Evolutionary conservation across 2,329 filamentous ascomycete species (phyloP).

Genomic region (Botryotinia globosa): DNA sequence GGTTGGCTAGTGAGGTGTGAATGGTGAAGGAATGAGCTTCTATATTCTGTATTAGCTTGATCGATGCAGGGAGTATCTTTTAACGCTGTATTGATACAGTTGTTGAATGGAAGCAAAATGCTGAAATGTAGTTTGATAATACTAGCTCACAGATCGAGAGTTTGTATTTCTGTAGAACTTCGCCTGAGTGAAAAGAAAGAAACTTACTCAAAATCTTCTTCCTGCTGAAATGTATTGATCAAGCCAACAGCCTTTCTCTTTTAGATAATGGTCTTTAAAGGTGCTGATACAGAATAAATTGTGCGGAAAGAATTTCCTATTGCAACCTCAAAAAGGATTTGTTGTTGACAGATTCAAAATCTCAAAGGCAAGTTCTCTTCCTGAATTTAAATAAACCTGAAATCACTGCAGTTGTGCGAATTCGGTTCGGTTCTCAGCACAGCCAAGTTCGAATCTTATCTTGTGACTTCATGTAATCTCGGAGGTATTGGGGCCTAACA

Average conservation of each 20-base stretch:
- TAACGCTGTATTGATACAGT: too few species aligned
- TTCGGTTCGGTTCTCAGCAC: not conserved
- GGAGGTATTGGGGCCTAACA: not conserved
- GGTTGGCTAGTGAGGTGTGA: rapidly evolving
- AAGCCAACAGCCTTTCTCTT: not conserved
- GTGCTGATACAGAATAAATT: too few species aligned
- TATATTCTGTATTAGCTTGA: not conserved
- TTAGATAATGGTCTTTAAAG: too few species aligned
- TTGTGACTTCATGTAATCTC: not conserved
- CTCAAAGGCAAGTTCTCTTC: not conserved
- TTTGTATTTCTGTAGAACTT: not conserved
- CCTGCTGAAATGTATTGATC: rapidly evolving
- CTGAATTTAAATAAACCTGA: not conserved
- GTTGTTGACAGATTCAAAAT: not conserved
- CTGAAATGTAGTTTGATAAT: rapidly evolving
- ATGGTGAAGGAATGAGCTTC: not conserved
- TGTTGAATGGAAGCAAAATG: not conserved
- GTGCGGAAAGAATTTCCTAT: too few species aligned
- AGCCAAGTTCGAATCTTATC: not conserved
- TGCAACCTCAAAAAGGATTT: too few species aligned
- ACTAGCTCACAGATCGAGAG: not conserved
- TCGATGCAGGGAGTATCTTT: rapidly evolving
- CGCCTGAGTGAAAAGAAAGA: not conserved
- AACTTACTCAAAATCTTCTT: not conserved
- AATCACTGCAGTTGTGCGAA: not conserved